Conservation (phyloP, 2,329 filamentous ascomycete species). For the Fusarium nisikadoi region DNA sequence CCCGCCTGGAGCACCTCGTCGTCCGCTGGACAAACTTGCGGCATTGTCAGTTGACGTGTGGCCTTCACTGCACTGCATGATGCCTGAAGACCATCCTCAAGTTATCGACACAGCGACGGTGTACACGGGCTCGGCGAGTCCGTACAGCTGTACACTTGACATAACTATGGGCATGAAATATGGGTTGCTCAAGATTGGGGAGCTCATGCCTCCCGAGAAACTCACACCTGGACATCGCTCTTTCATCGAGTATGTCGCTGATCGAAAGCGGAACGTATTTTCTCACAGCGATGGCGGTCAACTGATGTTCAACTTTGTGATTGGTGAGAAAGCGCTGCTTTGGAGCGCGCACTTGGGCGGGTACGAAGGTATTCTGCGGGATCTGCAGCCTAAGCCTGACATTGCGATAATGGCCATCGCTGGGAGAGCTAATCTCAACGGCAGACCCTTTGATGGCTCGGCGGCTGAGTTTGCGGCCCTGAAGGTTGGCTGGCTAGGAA, state of each 20-base stretch:
- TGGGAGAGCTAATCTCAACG: neutral
- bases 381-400: neutral
- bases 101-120: neutral
- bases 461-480: neutral
- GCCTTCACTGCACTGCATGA: neutral
- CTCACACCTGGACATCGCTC: neutral
- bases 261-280: neutral
- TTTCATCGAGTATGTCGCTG: neutral
- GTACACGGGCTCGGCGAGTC: neutral
- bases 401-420: neutral
- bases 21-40: neutral
- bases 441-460: neutral
- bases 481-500: neutral
- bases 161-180: neutral
- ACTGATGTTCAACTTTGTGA: neutral
- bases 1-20: neutral
- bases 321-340: neutral
- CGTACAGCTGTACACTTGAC: neutral
- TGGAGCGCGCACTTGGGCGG: neutral
- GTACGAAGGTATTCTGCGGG: neutral
- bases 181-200: neutral
- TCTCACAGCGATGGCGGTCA: neutral
- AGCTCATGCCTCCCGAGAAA: neutral
- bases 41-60: neutral
- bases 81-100: neutral